Conservation (phyloP, 768 basidiomycete genomes). For the Termitomyces sp. region DNA sequence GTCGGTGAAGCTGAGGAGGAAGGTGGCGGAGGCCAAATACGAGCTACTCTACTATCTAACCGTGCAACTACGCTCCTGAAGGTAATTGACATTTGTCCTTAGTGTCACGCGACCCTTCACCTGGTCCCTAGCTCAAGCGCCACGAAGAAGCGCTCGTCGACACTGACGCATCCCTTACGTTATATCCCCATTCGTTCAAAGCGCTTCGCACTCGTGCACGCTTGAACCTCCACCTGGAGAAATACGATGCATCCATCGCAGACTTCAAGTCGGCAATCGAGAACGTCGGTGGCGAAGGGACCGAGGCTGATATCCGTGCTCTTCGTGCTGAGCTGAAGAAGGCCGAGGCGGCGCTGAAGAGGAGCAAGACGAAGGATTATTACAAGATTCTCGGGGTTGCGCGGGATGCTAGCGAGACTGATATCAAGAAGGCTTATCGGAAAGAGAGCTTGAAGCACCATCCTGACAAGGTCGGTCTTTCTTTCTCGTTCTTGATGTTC, state of each 20-base stretch:
- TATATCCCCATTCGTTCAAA: slow-evolving; percentile 73
- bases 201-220: slow-evolving; percentile 84
- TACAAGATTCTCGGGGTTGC: slow-evolving; percentile 72
- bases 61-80: slow-evolving; percentile 80
- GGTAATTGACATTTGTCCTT: slow-evolving; percentile 29
- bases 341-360: slow-evolving; percentile 77
- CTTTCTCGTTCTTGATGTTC: neutral
- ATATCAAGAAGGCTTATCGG: slow-evolving; percentile 91
- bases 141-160: slow-evolving; percentile 70
- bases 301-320: slow-evolving; percentile 56
- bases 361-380: slow-evolving; percentile 89
- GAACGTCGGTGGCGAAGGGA: slow-evolving; percentile 61
- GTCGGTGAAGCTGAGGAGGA: slow-evolving; percentile 69
- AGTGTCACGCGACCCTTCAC: slow-evolving; percentile 1
- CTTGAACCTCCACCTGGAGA: slow-evolving; percentile 69
- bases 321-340: slow-evolving; percentile 70
- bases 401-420: slow-evolving; percentile 58
- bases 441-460: slow-evolving; percentile 83
- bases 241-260: slow-evolving; percentile 63
- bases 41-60: slow-evolving; percentile 78
- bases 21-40: slow-evolving; percentile 75
- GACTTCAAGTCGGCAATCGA: slow-evolving; percentile 83
- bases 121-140: slow-evolving; percentile 47
- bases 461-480: slow-evolving; percentile 65
- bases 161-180: slow-evolving; percentile 60